phyloP scores from a whole-genome alignment of 148 eudicot species.

The Diospyros lotus region DNA sequence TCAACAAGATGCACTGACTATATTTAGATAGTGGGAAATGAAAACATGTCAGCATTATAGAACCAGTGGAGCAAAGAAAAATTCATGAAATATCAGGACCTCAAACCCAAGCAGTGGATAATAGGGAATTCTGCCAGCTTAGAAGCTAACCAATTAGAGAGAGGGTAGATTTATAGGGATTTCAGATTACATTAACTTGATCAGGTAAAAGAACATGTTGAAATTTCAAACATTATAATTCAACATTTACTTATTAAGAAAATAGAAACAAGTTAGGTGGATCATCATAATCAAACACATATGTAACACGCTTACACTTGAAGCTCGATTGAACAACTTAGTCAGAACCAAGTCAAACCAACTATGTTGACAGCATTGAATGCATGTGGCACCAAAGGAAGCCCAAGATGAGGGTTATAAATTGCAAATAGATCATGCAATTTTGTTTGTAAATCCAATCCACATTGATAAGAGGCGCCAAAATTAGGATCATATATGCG shows the following conservation, averaged over 20 bases:
- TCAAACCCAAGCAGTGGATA: not conserved
- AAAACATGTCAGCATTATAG: not conserved
- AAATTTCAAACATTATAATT: not conserved
- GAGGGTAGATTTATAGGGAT: not conserved
- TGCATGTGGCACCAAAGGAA: not conserved
- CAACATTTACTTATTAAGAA: not conserved
- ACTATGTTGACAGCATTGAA: not conserved
- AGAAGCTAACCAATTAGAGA: not conserved
- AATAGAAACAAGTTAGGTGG: not conserved
- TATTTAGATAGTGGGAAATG: not conserved
- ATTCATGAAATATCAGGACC: not conserved
- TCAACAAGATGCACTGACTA: not conserved
- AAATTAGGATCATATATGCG: not conserved
- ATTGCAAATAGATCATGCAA: no score
- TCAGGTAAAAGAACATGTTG: not conserved
- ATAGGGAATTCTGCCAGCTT: not conserved
- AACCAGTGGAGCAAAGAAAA: not conserved
- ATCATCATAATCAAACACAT: no score
- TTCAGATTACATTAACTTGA: not conserved
- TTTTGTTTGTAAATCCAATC: no score
- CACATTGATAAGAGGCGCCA: no score
- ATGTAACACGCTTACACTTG: no score
- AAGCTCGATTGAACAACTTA: not conserved
- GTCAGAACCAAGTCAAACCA: not conserved
- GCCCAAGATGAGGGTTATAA: not conserved